phyloP scores from a whole-genome alignment of 306 rosid genomes.

The Crataegus laevigata region DNA sequence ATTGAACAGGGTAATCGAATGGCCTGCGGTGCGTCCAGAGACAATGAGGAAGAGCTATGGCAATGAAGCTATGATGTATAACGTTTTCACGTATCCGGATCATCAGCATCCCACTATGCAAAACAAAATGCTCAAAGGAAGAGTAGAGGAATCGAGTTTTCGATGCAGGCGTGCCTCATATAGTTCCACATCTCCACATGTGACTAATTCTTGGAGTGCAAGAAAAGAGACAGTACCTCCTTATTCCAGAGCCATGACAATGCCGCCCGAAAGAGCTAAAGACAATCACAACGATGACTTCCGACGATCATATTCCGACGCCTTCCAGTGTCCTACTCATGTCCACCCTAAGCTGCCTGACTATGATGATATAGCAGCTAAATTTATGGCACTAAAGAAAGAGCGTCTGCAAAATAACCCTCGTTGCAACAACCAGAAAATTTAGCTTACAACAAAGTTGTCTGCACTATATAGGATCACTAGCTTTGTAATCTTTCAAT shows the following conservation, averaged over 20 bases:
- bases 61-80: constrained; percentile 14
- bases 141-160: constrained; percentile 7
- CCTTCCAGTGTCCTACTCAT: constrained; percentile 42
- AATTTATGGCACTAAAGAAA: constrained; percentile 55
- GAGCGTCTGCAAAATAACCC: constrained; percentile 27
- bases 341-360: constrained; percentile 82
- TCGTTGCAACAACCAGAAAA: not conserved
- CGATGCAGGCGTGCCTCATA: not conserved
- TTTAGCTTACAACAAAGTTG: not conserved
- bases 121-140: constrained; percentile 10
- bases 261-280: constrained; percentile 42
- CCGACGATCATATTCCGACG: constrained; percentile 52
- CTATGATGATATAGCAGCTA: constrained; percentile 57
- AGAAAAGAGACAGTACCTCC: constrained; percentile 19
- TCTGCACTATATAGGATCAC: not conserved
- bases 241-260: constrained; percentile 49
- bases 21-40: constrained; percentile 3
- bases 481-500: not conserved
- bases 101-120: constrained; percentile 13
- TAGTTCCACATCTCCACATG: not conserved
- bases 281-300: constrained; percentile 23
- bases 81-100: constrained; percentile 28
- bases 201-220: constrained; percentile 13
- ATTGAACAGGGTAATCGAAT: constrained; percentile 16
- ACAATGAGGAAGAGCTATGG: constrained; percentile 22